phyloP scores from a whole-genome alignment of 306 rosid genomes.

The Trichosanthes truncata region DNA sequence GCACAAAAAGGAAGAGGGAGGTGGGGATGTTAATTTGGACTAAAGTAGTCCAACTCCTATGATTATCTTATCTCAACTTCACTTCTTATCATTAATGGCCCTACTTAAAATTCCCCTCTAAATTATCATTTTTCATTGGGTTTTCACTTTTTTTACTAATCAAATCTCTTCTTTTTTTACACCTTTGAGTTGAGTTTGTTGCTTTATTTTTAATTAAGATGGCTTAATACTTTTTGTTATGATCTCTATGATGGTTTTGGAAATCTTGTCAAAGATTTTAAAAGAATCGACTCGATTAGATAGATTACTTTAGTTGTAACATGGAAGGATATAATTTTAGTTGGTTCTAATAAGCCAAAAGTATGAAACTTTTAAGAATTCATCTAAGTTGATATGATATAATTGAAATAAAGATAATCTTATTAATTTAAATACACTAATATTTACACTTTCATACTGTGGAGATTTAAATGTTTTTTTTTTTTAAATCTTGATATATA shows the following conservation, averaged over 20 bases:
- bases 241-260: not conserved
- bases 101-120: not conserved
- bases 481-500: too few relatives aligned
- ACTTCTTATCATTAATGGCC: conserved; percentile 8
- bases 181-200: not conserved
- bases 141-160: not conserved
- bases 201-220: not conserved
- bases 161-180: not conserved
- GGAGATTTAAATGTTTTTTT: too few relatives aligned
- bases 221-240: not conserved
- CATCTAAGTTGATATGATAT: not conserved
- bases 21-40: conserved; percentile 9
- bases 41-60: not conserved
- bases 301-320: not conserved
- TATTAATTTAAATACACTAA: not conserved
- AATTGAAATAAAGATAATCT: not conserved
- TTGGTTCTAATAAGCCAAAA: not conserved
- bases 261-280: not conserved
- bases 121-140: not conserved
- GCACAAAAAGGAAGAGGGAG: not conserved
- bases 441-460: not conserved
- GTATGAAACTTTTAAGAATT: not conserved
- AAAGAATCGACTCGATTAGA: not conserved
- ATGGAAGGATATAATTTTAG: not conserved
- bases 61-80: conserved; percentile 8